phyloP scores from a whole-genome alignment of 2,329 filamentous ascomycete species.

The Colletotrichum sp. region DNA sequence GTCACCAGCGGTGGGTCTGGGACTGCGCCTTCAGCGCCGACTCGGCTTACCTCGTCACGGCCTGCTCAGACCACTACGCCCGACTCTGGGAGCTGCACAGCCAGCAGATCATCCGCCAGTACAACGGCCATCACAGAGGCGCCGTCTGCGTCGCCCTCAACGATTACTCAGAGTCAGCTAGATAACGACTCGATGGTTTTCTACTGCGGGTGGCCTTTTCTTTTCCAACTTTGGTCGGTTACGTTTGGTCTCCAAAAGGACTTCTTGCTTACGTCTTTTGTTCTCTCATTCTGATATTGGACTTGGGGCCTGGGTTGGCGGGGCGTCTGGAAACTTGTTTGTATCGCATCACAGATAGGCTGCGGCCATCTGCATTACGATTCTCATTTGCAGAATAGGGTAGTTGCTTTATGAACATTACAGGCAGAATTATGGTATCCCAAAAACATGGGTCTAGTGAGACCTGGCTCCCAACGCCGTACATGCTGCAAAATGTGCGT shows the following conservation, averaged over 20 bases:
- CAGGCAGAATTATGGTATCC: slow-evolving; percentile 13
- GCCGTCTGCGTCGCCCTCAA: slow-evolving; percentile 93
- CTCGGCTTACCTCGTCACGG: slow-evolving; percentile 90
- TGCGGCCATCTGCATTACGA: slow-evolving; percentile 10
- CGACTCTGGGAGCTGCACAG: slow-evolving; percentile 87
- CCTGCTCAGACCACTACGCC: slow-evolving; percentile 92
- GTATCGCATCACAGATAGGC: slow-evolving; percentile 11
- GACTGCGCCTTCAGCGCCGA: slow-evolving; percentile 96
- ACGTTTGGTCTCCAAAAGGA: slow-evolving; percentile 2
- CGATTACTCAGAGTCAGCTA: slow-evolving; percentile 71
- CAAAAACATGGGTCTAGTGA: not conserved
- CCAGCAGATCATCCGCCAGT: slow-evolving; percentile 91
- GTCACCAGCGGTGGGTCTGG: slow-evolving; percentile 97
- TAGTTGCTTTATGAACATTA: slow-evolving; percentile 10
- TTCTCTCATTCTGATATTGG: not conserved
- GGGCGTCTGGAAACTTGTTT: slow-evolving; percentile 21
- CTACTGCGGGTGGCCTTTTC: not conserved
- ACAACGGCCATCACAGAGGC: slow-evolving; percentile 91
- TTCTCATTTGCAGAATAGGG: not conserved
- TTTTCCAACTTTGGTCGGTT: not conserved
- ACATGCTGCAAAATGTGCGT: slow-evolving; percentile 3
- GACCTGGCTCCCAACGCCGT: slow-evolving; percentile 14
- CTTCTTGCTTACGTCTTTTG: slow-evolving; percentile 5
- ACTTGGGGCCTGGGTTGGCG: slow-evolving; percentile 18
- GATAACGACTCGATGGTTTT: slow-evolving; percentile 12